Percentiles rank a stretch among this genome's conserved stretches.
These are phyloP conservation scores for Hypsizygus ulmarius DNA, from an alignment of 1,284 basidiomycete genomes.

Conservation along the genomic window DNA sequence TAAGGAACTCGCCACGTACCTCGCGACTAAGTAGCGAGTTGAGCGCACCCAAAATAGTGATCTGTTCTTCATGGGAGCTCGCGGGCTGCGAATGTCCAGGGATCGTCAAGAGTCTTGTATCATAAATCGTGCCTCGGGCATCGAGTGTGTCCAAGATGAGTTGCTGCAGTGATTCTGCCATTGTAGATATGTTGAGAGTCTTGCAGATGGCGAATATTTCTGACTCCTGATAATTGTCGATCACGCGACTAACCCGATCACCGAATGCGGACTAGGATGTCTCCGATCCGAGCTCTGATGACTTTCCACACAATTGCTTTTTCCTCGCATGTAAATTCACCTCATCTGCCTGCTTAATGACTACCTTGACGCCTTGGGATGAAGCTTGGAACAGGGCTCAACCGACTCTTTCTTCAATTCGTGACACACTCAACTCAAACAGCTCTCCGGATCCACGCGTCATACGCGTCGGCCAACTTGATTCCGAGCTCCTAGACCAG, in stretches of 20 bases:
- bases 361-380: conserved; percentile 43
- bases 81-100: conserved; percentile 62
- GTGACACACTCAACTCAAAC: conserved; percentile 33
- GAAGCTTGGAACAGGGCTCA: conserved; percentile 62
- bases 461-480: conserved; percentile 87
- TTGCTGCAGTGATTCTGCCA: conserved; percentile 79
- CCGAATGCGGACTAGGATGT: conserved; percentile 3
- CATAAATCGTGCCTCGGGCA: conserved; percentile 55
- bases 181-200: conserved; percentile 25
- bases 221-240: conserved; percentile 17
- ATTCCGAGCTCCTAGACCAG: conserved; percentile 89
- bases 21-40: conserved; percentile 87
- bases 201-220: conserved; percentile 1
- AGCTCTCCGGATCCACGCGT: conserved; percentile 43
- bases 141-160: conserved; percentile 76
- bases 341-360: conserved; percentile 6
- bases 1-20: conserved; percentile 43
- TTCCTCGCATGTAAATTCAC: conserved; percentile 3
- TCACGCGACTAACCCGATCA: conserved; percentile 17
- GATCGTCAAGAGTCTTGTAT: conserved; percentile 71
- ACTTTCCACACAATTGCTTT: conserved; percentile 6
- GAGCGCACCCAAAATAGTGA: conserved; percentile 80
- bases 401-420: conserved; percentile 48
- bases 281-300: too few species aligned
- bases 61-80: conserved; percentile 72